Conservation (phyloP, 2,329 filamentous ascomycete species). For the Alternaria infectoria region DNA sequence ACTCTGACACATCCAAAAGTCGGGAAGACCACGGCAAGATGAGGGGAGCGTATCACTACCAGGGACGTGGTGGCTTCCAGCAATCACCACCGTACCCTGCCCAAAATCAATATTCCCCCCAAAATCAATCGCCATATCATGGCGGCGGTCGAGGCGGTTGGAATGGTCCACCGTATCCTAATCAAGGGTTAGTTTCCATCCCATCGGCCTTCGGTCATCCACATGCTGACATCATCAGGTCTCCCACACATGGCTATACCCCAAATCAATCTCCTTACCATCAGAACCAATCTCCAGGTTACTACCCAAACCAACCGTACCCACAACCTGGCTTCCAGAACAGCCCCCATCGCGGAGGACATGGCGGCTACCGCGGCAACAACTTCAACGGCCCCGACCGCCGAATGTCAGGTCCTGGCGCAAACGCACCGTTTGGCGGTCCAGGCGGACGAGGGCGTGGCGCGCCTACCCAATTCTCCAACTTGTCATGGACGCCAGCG, state of each 20-base stretch:
- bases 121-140: slow-evolving; percentile 65
- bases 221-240: slow-evolving; percentile 44
- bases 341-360: slow-evolving; percentile 59
- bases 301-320: slow-evolving; percentile 61
- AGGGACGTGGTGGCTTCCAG: slow-evolving; percentile 54
- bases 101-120: slow-evolving; percentile 67
- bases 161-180: slow-evolving; percentile 53
- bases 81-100: slow-evolving; percentile 66
- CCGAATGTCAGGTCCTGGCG: slow-evolving; percentile 54
- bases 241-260: slow-evolving; percentile 64
- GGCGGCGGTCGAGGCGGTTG: slow-evolving; percentile 61
- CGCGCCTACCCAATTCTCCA: slow-evolving; percentile 62
- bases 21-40: slow-evolving; percentile 39
- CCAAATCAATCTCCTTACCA: slow-evolving; percentile 61
- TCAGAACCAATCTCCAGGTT: slow-evolving; percentile 48
- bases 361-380: slow-evolving; percentile 64
- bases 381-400: slow-evolving; percentile 53
- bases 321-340: slow-evolving; percentile 61
- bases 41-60: slow-evolving; percentile 45
- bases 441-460: slow-evolving; percentile 61
- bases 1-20: slow-evolving; percentile 39
- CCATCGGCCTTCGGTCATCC: not conserved
- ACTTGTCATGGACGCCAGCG: slow-evolving; percentile 73
- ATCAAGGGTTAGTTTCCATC: slow-evolving; percentile 56
- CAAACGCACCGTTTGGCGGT: slow-evolving; percentile 47